Evolutionary conservation across 1,284 basidiomycete species (phyloP).

Genomic region (Malassezia furfur): DNA sequence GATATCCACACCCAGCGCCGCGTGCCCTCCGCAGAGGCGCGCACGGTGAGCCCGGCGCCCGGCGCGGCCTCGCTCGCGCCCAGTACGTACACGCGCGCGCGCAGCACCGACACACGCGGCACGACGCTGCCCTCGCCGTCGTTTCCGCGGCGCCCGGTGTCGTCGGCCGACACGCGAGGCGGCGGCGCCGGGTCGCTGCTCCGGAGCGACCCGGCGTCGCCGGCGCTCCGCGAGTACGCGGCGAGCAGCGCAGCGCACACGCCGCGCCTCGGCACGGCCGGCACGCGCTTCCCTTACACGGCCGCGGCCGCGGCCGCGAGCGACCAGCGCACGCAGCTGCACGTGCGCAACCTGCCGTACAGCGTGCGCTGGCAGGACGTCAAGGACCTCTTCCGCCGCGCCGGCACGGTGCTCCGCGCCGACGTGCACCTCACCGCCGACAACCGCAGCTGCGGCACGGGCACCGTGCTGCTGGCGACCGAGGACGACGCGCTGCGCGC

Average conservation of each 20-base stretch:
- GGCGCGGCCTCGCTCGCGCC: background rate
- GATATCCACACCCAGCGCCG: too few species aligned
- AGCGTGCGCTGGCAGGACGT: constrained; percentile 50
- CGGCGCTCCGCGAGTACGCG: background rate
- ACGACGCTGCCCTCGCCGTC: background rate
- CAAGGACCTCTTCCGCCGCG: constrained; percentile 49
- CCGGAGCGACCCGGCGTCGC: background rate
- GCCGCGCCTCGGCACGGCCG: background rate
- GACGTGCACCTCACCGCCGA: constrained; percentile 48
- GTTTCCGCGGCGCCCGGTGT: background rate
- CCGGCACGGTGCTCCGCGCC: constrained; percentile 49
- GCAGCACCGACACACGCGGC: background rate
- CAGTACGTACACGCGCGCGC: background rate
- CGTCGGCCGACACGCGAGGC: background rate
- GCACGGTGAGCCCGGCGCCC: background rate
- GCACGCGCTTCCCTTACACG: constrained; percentile 5
- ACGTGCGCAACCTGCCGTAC: constrained; percentile 47
- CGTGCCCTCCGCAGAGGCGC: too few species aligned
- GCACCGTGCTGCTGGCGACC: constrained; percentile 44
- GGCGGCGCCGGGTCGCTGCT: background rate
- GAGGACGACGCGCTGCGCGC: constrained; percentile 48
- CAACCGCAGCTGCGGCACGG: constrained; percentile 37
- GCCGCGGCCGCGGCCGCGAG: constrained; percentile 27
- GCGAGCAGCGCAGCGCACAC: background rate
- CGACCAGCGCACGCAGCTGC: constrained; percentile 71